These are phyloP conservation scores for Amphichorda felina DNA, from an alignment of 2,329 filamentous ascomycete species.

Conservation along the genomic window DNA sequence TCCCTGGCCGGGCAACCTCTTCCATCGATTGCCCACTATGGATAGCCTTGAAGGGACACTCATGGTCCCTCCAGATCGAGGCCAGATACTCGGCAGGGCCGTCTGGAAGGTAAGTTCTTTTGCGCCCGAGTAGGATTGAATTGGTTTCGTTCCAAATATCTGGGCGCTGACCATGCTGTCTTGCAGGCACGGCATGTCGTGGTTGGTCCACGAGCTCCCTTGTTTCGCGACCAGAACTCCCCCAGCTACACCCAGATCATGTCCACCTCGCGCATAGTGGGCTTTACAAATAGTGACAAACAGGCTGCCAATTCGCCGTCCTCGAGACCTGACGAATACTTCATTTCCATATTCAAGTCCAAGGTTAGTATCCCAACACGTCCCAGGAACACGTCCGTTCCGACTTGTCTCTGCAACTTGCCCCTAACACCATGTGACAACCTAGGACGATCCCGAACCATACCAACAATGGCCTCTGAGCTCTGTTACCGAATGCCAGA, in stretches of 20 bases:
- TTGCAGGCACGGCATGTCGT: constrained; percentile 46
- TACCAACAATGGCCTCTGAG: constrained; percentile 40
- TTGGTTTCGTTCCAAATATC: no score
- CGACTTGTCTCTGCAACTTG: not conserved
- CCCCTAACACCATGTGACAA: not conserved
- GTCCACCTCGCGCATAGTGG: constrained; percentile 4
- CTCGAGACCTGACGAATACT: constrained; percentile 25
- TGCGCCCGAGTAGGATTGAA: constrained; percentile 4
- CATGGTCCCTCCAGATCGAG: constrained; percentile 37
- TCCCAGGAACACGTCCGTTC: not conserved
- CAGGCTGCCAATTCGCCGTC: constrained; percentile 7
- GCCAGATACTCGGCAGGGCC: constrained; percentile 36
- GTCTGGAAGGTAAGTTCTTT: constrained; percentile 35
- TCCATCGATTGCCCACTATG: constrained; percentile 12
- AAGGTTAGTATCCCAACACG: constrained; percentile 25
- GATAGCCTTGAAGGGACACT: constrained; percentile 32
- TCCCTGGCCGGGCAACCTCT: not conserved
- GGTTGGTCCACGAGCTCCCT: constrained; percentile 27
- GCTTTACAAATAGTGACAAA: constrained; percentile 8
- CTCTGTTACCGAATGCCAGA: constrained; percentile 42
- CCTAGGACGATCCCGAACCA: constrained; percentile 34
- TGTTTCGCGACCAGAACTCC: constrained; percentile 21
- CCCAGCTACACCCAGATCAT: constrained; percentile 14
- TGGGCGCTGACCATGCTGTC: no score
- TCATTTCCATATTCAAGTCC: constrained; percentile 42